Evolutionary conservation across 495 filamentous ascomycete genomes (phyloP), one percentile per base, ranked within the genome.

Genomic region (Oidiodendron maius): DNA sequence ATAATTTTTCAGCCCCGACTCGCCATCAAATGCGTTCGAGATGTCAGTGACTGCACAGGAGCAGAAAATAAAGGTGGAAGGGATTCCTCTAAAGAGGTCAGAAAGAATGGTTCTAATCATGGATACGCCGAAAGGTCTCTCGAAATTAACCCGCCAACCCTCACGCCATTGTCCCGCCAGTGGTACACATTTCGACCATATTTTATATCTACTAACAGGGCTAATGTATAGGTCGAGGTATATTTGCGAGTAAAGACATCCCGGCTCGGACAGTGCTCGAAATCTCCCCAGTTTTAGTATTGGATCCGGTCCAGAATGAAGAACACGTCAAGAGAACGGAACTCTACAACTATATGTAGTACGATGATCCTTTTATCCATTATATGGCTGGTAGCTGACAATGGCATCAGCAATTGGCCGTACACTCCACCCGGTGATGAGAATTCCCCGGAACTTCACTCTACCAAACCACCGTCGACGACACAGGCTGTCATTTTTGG

Each of bases 301-400:
- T 82, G 4, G 60, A 63, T 24, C 41, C 62, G 2, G 53, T 61
- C 13, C 75, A 80, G 46, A 73, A 75, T 48, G 55, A 63, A 24
- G 48, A 64, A 18, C 65, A 75, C 58, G 64, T 78, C 25, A 63
- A 61, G 35, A 62, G 73, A n/a, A 79, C 78, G 1, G 50, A 55
- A 11, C 50, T 80, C 4, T 64, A 71, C 54, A 69, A 80, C 62
- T 81, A 82, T 53, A 81, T 72, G 25, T 81, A 78, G 76, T 79
- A 63, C 56, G 64, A 40, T 15, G 56, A 26, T 48, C 40, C 40
- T 15, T 26, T 26, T 13, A 28, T 47, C 13, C n/a, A n/a, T 37
- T 22, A 26, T 16, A 16, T 34, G 16, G 24, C 45, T 46, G 20
- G 51, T 20, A 13, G 20, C 17, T 48, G 32, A 40, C n/a, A n/a